These are phyloP conservation scores for Salvia splendens DNA, from an alignment of 257 asterid genomes.

Conservation along the genomic window DNA sequence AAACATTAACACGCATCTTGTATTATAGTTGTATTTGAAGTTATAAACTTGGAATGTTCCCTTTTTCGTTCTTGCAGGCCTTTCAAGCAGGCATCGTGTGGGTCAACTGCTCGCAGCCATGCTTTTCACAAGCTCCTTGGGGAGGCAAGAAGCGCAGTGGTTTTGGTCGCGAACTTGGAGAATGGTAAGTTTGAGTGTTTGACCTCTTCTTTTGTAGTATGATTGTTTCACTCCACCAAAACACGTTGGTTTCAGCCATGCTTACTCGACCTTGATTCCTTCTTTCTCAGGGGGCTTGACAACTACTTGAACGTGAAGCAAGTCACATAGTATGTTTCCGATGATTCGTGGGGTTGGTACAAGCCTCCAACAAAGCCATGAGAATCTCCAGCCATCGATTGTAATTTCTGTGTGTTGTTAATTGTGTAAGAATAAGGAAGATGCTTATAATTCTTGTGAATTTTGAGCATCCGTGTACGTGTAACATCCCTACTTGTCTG, in stretches of 20 bases:
- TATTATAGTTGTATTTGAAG: neutral
- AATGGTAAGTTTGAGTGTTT: conserved; percentile 49
- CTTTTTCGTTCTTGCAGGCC: conserved; percentile 52
- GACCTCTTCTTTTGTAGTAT: neutral
- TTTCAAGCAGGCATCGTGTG: conserved; percentile 83
- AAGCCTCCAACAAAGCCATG: conserved; percentile 61
- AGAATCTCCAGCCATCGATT: conserved; percentile 18
- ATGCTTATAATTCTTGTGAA: conserved; percentile 12
- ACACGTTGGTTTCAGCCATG: neutral
- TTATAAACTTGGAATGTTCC: neutral
- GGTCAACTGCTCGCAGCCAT: conserved; percentile 96
- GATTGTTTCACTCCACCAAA: neutral
- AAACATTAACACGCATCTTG: neutral
- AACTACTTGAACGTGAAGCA: conserved; percentile 74
- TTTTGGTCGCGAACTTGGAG: conserved; percentile 97
- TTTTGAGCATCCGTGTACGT: neutral
- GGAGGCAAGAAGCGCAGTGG: conserved; percentile 98
- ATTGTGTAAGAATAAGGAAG: conserved; percentile 7
- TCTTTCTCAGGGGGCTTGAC: conserved; percentile 64
- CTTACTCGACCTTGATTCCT: conserved; percentile 12
- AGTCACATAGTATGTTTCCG: conserved; percentile 57
- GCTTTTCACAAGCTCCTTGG: conserved; percentile 96
- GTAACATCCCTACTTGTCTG: neutral
- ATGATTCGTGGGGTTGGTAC: conserved; percentile 71
- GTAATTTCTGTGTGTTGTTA: neutral